Conservation (phyloP, 805 yeast species). For the Ogataea corticis region DNA sequence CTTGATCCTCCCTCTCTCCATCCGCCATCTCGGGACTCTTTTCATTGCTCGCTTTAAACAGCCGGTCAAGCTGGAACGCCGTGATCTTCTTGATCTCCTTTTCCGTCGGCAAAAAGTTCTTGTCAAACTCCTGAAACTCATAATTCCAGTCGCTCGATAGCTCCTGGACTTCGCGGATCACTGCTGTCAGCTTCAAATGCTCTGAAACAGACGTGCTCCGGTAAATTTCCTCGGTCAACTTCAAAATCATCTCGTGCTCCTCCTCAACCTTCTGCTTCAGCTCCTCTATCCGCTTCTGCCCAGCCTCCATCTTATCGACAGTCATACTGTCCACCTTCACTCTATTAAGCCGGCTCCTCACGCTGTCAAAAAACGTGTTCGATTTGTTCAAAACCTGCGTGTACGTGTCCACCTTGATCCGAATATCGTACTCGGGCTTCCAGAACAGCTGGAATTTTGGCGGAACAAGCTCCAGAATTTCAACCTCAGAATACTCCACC, state of each 20-base stretch:
- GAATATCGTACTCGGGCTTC: slow-evolving; percentile 69
- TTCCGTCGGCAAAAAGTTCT: slow-evolving; percentile 81
- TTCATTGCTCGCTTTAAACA: slow-evolving; percentile 50
- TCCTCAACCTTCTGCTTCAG: slow-evolving; percentile 51
- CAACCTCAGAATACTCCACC: slow-evolving; percentile 75
- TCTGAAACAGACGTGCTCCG: slow-evolving; percentile 57
- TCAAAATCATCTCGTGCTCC: slow-evolving; percentile 50
- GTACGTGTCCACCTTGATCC: slow-evolving; percentile 64
- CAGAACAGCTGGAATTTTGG: slow-evolving; percentile 74
- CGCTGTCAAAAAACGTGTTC: slow-evolving; percentile 67
- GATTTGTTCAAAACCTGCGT: slow-evolving; percentile 54
- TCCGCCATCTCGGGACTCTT: slow-evolving; percentile 29
- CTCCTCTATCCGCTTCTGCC: slow-evolving; percentile 56
- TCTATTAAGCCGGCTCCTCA: slow-evolving; percentile 64
- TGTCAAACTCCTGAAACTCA: slow-evolving; percentile 80
- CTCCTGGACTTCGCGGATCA: slow-evolving; percentile 73
- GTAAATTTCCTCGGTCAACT: slow-evolving; percentile 53
- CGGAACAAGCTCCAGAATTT: slow-evolving; percentile 72
- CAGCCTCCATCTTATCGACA: slow-evolving; percentile 69
- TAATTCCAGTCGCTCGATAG: slow-evolving; percentile 84
- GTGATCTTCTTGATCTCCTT: slow-evolving; percentile 90
- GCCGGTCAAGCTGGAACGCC: slow-evolving; percentile 76
- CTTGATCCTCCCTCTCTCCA: slow-evolving; percentile 22
- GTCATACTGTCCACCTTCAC: slow-evolving; percentile 79
- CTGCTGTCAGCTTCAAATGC: slow-evolving; percentile 67